Evolutionary conservation across 305 asterid species (phyloP).

Genomic region (Stenogyne calaminthoides): DNA sequence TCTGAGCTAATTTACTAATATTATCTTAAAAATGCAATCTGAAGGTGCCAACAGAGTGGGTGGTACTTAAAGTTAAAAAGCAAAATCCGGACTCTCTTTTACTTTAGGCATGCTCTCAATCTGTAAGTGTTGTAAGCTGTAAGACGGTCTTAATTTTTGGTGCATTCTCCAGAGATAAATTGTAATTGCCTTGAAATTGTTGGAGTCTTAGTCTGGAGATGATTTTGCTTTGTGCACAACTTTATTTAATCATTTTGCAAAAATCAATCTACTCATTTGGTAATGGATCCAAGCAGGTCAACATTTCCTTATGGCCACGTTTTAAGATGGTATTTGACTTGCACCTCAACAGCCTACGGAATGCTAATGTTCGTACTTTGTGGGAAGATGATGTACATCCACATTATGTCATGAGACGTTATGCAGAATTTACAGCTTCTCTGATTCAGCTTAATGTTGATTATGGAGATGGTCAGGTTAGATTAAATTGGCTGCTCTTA

Average conservation of each 20-base stretch:
- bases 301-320: slow-evolving; percentile 95
- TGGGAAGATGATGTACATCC: slow-evolving; percentile 99
- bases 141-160: background rate
- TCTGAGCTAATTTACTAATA: slow-evolving; percentile 1
- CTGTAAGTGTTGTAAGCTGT: background rate
- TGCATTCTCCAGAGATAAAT: background rate
- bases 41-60: background rate
- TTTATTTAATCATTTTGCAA: slow-evolving; percentile 13
- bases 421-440: slow-evolving; percentile 97
- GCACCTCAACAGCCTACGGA: slow-evolving; percentile 92
- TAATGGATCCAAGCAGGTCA: slow-evolving; percentile 65
- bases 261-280: slow-evolving; percentile 10
- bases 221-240: background rate
- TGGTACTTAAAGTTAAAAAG: background rate
- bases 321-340: slow-evolving; percentile 97
- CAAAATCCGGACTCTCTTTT: slow-evolving; percentile 8
- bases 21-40: slow-evolving; percentile 18
- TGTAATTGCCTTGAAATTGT: slow-evolving; percentile 19
- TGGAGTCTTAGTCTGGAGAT: slow-evolving; percentile 16
- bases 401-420: slow-evolving; percentile 98
- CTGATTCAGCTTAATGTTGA: slow-evolving; percentile 91
- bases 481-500: slow-evolving; percentile 27
- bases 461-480: slow-evolving; percentile 98
- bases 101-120: slow-evolving; percentile 12
- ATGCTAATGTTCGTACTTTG: slow-evolving; percentile 73